Evolutionary conservation across 1,284 basidiomycete species (phyloP), one percentile per base, ranked within the genome.

Genomic region (Ganoderma lucidum): DNA sequence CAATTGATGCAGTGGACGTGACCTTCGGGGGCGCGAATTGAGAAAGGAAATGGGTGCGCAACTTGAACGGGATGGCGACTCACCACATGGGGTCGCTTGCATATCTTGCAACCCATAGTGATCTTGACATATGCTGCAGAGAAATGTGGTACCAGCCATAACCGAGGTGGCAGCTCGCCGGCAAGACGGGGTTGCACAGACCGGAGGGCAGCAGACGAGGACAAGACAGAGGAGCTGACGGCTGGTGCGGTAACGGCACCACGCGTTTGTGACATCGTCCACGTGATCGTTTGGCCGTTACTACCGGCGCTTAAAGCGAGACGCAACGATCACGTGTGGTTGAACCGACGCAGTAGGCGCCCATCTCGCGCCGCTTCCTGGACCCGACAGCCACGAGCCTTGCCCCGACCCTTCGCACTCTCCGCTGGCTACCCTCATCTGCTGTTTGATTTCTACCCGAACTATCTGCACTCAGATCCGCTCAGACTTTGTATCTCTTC

Each of bases 301-400:
- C 1, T 8, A 6, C 4, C 0, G 56, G 67, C 67, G 67, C 59
- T n/a, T 35, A 19, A 28, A 41, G 1, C 2, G 8, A 23, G 53
- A 70, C 69, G 62, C 69, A 65, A 70, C 69, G 69, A 59, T 70
- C 69, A 70, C 69, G 69, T 70, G 69, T 42, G 41, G 65, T 71
- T 71, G 66, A 62, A 68, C 62, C 65, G 62, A 51, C 41, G 41
- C 59, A 51, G 37, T 53, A 45, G n/a, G 61, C 69, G 69, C 66
- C 53, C 59, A 55, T 62, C 32, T 51, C 48, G 48, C 23, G 48
- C 10, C 23, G 19, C 53, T 30, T 62, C 44, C 58, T 32, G 23
- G 32, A 37, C 56, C 53, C 41, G 41, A 28, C 39, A 62, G 35
- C 66, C 63, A 65, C 66, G 17, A 17, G 48, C 23, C 62, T 39